Percentiles rank a stretch among this genome's conserved stretches.
These are phyloP conservation scores for Calonectria fujianensis DNA, from an alignment of 2,329 filamentous ascomycete genomes.

Conservation along the genomic window DNA sequence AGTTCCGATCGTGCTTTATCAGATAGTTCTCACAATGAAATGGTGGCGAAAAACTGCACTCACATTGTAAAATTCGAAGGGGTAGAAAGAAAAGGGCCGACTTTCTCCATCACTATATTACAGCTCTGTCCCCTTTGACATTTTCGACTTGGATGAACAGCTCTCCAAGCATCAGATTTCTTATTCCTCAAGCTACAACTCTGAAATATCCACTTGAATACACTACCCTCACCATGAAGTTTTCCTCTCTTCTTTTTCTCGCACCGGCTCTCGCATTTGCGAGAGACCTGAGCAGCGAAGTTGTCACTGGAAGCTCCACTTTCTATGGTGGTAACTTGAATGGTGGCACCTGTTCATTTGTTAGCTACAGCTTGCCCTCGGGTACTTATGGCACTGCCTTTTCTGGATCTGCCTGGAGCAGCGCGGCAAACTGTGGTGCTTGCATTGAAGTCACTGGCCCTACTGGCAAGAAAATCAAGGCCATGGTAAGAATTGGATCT, in stretches of 20 bases:
- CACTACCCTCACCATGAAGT: neutral
- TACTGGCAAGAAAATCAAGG: slow-evolving; percentile 72
- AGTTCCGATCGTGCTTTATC: neutral
- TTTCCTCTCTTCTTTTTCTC: neutral
- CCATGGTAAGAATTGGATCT: slow-evolving; percentile 73
- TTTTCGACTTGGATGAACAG: neutral
- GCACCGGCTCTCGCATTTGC: neutral
- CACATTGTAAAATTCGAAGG: neutral
- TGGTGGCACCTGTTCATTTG: slow-evolving; percentile 79
- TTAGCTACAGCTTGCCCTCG: slow-evolving; percentile 76
- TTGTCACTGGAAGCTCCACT: slow-evolving; percentile 57
- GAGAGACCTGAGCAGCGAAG: neutral
- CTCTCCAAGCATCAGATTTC: neutral
- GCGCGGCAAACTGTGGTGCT: slow-evolving; percentile 74
- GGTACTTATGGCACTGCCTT: slow-evolving; percentile 77
- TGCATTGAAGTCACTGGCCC: slow-evolving; percentile 77
- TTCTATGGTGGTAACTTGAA: slow-evolving; percentile 73
- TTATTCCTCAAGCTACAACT: neutral
- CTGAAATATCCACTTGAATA: neutral
- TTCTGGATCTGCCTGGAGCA: slow-evolving; percentile 74
- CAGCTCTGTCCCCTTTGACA: neutral
- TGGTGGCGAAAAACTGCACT: neutral
- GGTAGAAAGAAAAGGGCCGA: neutral
- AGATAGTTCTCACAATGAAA: neutral
- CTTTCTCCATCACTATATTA: neutral